Evolutionary conservation across 805 yeast species (phyloP).

Genomic region (Wickerhamiella galacta): DNA sequence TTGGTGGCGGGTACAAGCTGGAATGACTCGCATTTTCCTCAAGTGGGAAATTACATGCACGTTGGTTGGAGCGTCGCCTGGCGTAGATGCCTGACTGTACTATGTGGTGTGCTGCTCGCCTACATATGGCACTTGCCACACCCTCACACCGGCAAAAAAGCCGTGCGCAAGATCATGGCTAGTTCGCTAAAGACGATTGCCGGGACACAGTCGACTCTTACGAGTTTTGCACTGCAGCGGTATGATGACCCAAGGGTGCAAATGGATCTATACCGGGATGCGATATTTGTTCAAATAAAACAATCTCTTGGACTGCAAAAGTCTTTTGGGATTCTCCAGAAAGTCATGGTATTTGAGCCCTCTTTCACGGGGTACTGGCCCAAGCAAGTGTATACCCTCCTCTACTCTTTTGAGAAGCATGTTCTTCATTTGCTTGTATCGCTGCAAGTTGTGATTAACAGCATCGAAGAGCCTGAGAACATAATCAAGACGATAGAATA

Average conservation of each 20-base stretch:
- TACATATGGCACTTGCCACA: conserved; percentile 19
- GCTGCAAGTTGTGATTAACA: conserved; percentile 16
- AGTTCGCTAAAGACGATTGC: conserved; percentile 15
- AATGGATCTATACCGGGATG: conserved; percentile 14
- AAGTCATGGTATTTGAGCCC: conserved; percentile 20
- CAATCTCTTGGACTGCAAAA: conserved; percentile 7
- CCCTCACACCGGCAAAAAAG: conserved; percentile 19
- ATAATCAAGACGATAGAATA: conserved; percentile 3
- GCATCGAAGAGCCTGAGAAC: conserved; percentile 10
- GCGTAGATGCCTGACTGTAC: conserved; percentile 20
- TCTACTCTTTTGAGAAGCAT: conserved; percentile 16
- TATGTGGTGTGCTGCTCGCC: conserved; percentile 19
- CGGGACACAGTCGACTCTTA: conserved; percentile 17
- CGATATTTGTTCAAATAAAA: conserved; percentile 8
- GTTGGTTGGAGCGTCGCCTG: conserved; percentile 22
- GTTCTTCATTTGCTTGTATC: conserved; percentile 15
- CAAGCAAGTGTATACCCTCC: conserved; percentile 16
- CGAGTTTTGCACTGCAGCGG: conserved; percentile 19
- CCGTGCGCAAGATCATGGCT: conserved; percentile 18
- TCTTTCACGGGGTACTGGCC: conserved; percentile 22
- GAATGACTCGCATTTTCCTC: conserved; percentile 13
- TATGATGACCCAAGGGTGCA: conserved; percentile 11
- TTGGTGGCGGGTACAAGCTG: conserved; percentile 22
- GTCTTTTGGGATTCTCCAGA: conserved; percentile 11
- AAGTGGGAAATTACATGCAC: conserved; percentile 12